phyloP scores from a whole-genome alignment of 192 early-diverging fungal genomes.

The Oehlia diaphana region DNA sequence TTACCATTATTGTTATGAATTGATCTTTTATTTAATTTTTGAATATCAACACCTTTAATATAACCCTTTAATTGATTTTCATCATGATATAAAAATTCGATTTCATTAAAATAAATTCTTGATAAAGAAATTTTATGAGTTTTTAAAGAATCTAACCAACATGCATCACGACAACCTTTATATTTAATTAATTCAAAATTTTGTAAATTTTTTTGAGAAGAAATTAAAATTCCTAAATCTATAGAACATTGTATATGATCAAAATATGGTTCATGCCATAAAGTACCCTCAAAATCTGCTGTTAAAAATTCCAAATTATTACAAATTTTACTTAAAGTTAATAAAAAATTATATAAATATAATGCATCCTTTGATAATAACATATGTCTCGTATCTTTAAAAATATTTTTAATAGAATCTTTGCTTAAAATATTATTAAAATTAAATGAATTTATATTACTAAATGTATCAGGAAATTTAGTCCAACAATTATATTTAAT shows the following conservation, averaged over 20 bases:
- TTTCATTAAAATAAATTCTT: background rate
- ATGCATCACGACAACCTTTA: background rate
- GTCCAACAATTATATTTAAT: background rate
- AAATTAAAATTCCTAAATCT: background rate
- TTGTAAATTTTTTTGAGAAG: background rate
- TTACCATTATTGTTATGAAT: too few species aligned
- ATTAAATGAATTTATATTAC: background rate
- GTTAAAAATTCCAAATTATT: background rate
- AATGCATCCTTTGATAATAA: background rate
- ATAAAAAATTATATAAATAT: background rate
- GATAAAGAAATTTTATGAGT: background rate
- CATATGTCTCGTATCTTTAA: background rate
- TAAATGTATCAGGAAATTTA: background rate
- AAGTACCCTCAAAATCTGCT: background rate
- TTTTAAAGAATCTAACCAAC: background rate
- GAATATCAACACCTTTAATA: too few species aligned
- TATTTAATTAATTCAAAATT: background rate
- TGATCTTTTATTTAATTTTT: too few species aligned
- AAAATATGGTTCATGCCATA: background rate
- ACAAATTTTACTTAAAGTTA: background rate
- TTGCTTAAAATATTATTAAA: background rate
- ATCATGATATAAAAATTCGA: background rate
- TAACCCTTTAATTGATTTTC: background rate
- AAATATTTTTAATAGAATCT: background rate
- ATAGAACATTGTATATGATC: background rate